phyloP scores from a whole-genome alignment of 805 yeast genomes.

The Saccharomycodes ludwigii region DNA sequence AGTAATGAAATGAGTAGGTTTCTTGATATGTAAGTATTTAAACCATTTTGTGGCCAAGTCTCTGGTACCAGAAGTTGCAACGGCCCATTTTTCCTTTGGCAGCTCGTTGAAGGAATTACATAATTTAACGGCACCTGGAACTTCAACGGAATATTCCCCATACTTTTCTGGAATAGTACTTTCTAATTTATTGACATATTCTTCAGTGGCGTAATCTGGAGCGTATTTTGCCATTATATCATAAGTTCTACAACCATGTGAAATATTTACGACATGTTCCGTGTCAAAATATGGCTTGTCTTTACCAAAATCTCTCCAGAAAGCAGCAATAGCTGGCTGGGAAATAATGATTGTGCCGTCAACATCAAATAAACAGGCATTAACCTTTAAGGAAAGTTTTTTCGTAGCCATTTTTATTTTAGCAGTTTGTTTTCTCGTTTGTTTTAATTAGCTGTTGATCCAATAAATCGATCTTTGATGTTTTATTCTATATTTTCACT shows the following conservation, averaged over 20 bases:
- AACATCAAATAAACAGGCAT: conserved; percentile 61
- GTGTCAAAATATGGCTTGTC: conserved; percentile 58
- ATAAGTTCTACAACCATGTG: conserved; percentile 76
- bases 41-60: conserved; percentile 75
- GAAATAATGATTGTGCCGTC: conserved; percentile 83
- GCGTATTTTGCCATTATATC: conserved; percentile 66
- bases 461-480: no score
- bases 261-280: conserved; percentile 58
- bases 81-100: conserved; percentile 63
- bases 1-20: conserved; percentile 69
- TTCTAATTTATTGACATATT: conserved; percentile 55
- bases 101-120: conserved; percentile 38
- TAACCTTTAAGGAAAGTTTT: conserved; percentile 23
- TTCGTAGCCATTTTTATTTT: conserved; percentile 8
- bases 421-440: no score
- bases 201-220: conserved; percentile 59
- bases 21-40: conserved; percentile 42
- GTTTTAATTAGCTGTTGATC: no score
- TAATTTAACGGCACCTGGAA: conserved; percentile 63
- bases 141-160: conserved; percentile 62
- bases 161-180: conserved; percentile 57
- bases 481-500: no score
- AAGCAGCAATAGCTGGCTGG: conserved; percentile 68
- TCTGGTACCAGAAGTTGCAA: conserved; percentile 75
- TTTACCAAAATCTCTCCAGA: conserved; percentile 67